Base-by-base conservation (phyloP, 345 rosid genomes). In the Eucalyptus victrix region DNA sequence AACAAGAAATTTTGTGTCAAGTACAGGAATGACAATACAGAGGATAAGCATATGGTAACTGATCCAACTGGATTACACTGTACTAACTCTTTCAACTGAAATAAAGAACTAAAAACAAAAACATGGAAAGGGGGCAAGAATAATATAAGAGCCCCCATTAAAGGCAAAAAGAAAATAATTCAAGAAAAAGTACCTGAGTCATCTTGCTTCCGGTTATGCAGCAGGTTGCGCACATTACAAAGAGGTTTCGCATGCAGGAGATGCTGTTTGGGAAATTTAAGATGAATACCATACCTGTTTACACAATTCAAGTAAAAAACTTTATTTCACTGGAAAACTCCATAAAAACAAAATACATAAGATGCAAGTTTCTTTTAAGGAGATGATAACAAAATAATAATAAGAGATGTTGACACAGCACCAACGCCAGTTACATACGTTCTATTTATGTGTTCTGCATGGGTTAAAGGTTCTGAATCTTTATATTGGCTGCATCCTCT, bases 181-280 rank as follows among this genome's bases (percentile, higher is more conserved):
- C 32, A 51, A 50, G 50, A 34, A 37, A 90, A 89, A 89, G 51
- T 94, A 96, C 99, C 99, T 88, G 92, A 86, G 89, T 94, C 92
- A 87, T 91, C 92, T 44, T 30, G 92, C 90, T 90, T 96, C 90
- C 99, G 94, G 93, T 95, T 91, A 89, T 94, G 96, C 62, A 97
- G 96, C 95, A 97, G 94, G 94, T 97, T 96, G 92, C 89, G 98
- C 94, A 96, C 90, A 88, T 24, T 67, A 94, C 90, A 94, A 89
- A 97, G 94, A 40, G 95, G 99, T 90, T 97, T 97, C 88, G 94
- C 96, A 45, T 21, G 96, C 89, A 97, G 93, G 93, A 97, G 97
- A 89, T 94, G 94, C 91, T 96, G 99, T 86, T 45, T 69, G 30
- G 99, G 97, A 91, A 90, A 90, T 90, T 93, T 90, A 88, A 97